A percentile compares a stretch with the other conserved stretches of the same genome.
Evolutionary conservation across 169 alveolate species (phyloP).

Genomic region (Plasmodium cynomolgi): DNA sequence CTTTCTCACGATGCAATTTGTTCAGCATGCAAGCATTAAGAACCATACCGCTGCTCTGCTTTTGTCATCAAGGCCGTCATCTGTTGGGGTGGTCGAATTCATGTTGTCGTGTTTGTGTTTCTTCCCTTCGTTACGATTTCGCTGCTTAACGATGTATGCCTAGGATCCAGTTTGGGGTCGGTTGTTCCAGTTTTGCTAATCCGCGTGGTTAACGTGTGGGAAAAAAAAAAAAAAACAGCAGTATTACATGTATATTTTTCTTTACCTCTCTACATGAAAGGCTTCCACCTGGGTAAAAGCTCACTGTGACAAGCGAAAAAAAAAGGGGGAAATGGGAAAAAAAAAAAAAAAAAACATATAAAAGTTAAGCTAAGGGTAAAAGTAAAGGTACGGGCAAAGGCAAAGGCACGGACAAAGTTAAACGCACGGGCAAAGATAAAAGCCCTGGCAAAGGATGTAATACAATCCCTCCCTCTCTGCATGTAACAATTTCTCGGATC

Average conservation of each 20-base stretch:
- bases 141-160: background rate
- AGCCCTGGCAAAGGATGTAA: background rate
- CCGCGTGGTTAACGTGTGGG: background rate
- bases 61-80: conserved; percentile 57
- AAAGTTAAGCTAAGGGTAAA: background rate
- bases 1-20: background rate
- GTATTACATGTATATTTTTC: background rate
- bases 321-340: background rate
- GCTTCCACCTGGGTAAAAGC: background rate
- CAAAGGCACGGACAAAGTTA: background rate
- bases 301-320: background rate
- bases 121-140: background rate
- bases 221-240: background rate
- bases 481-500: background rate
- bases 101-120: conserved; percentile 10
- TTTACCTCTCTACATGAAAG: background rate
- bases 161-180: background rate
- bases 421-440: background rate
- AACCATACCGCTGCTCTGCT: conserved; percentile 61
- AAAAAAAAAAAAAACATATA: background rate
- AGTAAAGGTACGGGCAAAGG: background rate
- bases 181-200: background rate
- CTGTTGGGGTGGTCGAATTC: conserved; percentile 28
- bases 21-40: background rate
- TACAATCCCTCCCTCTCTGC: background rate